phyloP scores from a whole-genome alignment of 2,329 filamentous ascomycete genomes.

The Epichloe amarillans region DNA sequence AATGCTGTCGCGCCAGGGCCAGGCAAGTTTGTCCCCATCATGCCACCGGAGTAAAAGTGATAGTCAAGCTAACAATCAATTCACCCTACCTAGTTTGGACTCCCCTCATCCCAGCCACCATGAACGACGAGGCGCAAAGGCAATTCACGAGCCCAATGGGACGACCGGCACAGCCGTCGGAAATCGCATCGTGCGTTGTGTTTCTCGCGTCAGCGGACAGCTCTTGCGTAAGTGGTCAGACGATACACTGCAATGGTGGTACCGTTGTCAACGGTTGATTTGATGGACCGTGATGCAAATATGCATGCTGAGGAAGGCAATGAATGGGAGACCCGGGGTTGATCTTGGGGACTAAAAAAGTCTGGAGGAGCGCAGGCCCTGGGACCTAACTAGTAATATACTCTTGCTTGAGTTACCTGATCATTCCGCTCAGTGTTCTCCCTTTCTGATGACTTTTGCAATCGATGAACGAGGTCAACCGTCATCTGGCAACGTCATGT shows the following conservation, averaged over 20 bases:
- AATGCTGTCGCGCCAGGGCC: constrained; percentile 68
- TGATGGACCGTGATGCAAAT: background rate
- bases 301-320: too few relatives aligned
- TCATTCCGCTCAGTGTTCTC: too few relatives aligned
- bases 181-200: constrained; percentile 71
- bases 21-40: constrained; percentile 10
- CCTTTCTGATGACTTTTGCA: too few relatives aligned
- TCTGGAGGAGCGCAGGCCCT: too few relatives aligned
- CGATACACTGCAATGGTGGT: constrained; percentile 40
- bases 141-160: constrained; percentile 65
- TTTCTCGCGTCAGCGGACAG: constrained; percentile 68
- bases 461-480: too few relatives aligned
- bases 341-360: too few relatives aligned
- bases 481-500: too few relatives aligned
- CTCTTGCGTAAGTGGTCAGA: constrained; percentile 60
- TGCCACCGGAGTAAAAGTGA: too few relatives aligned
- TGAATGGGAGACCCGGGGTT: too few relatives aligned
- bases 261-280: constrained; percentile 29
- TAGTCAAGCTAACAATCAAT: too few relatives aligned
- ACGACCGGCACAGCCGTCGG: constrained; percentile 63
- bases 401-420: too few relatives aligned
- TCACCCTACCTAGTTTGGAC: constrained; percentile 45
- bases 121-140: constrained; percentile 57
- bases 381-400: too few relatives aligned
- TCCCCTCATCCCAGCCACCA: constrained; percentile 59